Evolutionary conservation across 495 filamentous ascomycete species (phyloP).

Genomic region (Lasiosphaeris hirsuta): DNA sequence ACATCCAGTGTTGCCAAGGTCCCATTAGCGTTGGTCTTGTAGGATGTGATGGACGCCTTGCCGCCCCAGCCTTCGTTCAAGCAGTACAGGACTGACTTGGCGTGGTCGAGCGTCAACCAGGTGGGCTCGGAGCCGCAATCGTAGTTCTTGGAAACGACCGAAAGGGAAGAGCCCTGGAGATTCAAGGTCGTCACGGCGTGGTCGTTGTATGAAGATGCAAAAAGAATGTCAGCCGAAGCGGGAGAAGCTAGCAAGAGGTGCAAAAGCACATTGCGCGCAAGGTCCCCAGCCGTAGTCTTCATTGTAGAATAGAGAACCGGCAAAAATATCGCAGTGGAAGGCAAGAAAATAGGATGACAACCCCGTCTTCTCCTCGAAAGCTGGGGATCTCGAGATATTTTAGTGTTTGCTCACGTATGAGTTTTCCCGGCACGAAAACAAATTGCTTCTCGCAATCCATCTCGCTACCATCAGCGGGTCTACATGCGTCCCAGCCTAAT

Average conservation of each 20-base stretch:
- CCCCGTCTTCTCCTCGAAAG: too few species aligned
- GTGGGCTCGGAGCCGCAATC: slow-evolving; percentile 56
- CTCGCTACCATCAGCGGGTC: too few species aligned
- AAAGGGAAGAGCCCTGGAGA: slow-evolving; percentile 35
- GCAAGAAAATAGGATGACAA: too few species aligned
- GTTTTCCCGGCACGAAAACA: too few species aligned
- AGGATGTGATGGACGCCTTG: slow-evolving; percentile 42
- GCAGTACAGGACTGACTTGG: slow-evolving; percentile 55
- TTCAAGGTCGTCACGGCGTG: slow-evolving; percentile 51
- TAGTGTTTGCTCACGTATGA: too few species aligned
- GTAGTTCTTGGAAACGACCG: slow-evolving; percentile 38
- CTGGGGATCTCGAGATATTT: too few species aligned
- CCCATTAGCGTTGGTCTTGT: slow-evolving; percentile 33
- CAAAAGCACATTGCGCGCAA: slow-evolving; percentile 12
- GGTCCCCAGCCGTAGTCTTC: background rate
- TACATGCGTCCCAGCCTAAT: too few species aligned
- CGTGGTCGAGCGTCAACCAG: slow-evolving; percentile 53
- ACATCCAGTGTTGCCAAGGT: slow-evolving; percentile 39
- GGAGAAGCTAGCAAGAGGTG: slow-evolving; percentile 31
- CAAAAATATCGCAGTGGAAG: too few species aligned
- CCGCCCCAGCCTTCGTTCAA: slow-evolving; percentile 50
- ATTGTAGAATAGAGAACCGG: too few species aligned
- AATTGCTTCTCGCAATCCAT: too few species aligned
- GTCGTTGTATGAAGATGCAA: slow-evolving; percentile 59
- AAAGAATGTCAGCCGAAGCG: slow-evolving; percentile 46